phyloP scores from a whole-genome alignment of 2,329 filamentous ascomycete species.

The Cryphonectria radicalis region DNA sequence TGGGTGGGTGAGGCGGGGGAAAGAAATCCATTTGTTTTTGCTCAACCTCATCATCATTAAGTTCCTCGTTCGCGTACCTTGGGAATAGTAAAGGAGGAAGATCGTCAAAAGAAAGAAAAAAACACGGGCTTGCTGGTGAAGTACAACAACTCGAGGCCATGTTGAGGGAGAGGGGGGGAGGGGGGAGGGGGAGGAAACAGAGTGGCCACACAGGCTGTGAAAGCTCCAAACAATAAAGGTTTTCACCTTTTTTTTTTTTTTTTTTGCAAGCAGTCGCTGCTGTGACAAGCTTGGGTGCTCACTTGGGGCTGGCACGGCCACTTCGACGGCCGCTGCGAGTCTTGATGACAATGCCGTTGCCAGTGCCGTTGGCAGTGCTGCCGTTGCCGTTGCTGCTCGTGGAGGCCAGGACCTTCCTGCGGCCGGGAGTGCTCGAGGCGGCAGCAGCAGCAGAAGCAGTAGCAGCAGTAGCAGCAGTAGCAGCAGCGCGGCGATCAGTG shows the following conservation, averaged over 20 bases:
- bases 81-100: background rate
- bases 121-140: background rate
- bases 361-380: background rate
- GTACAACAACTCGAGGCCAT: background rate
- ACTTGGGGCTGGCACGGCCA: constrained; percentile 16
- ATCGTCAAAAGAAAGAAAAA: background rate
- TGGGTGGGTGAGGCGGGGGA: no score
- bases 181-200: no score
- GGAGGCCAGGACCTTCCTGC: constrained; percentile 4
- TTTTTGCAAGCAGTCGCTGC: no score
- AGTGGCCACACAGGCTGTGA: background rate
- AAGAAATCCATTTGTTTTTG: no score
- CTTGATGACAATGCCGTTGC: background rate
- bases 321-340: constrained; percentile 20
- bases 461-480: background rate
- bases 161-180: no score
- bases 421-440: background rate
- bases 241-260: no score
- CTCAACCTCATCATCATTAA: background rate
- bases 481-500: background rate
- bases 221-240: background rate
- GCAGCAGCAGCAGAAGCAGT: background rate
- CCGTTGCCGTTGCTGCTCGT: background rate
- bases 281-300: background rate
- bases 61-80: background rate